Conservation (phyloP, 2,329 filamentous ascomycete genomes). For the Aureobasidium sp. region DNA sequence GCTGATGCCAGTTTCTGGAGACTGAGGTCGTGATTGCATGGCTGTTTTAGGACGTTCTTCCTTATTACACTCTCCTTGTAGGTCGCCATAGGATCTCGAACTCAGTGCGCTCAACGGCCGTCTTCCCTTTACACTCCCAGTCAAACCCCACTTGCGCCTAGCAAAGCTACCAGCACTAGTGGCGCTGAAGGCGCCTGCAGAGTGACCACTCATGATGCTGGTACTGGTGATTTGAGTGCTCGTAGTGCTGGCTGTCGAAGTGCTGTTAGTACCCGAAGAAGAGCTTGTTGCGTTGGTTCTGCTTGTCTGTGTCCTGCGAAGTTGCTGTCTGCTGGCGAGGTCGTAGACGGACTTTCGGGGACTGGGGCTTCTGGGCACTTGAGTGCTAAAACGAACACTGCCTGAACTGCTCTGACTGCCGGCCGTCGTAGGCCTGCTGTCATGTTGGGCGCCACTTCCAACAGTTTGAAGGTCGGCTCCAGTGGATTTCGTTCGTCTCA, state of each 20-base stretch:
- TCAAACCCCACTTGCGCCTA: conserved; percentile 53
- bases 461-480: conserved; percentile 11
- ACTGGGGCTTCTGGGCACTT: conserved; percentile 5
- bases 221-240: conserved; percentile 71
- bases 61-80: conserved; percentile 2
- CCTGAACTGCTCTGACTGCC: conserved; percentile 10
- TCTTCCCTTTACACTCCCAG: conserved; percentile 27
- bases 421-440: conserved; percentile 25
- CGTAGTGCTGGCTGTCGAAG: conserved; percentile 48
- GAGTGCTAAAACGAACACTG: conserved; percentile 9
- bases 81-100: conserved; percentile 14
- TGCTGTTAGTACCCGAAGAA: conserved; percentile 48
- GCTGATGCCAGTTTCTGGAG: conserved; percentile 25
- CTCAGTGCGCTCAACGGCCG: conserved; percentile 15
- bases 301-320: conserved; percentile 75
- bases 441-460: conserved; percentile 20
- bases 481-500: conserved; percentile 59
- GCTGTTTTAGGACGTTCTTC: conserved; percentile 7
- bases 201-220: conserved; percentile 89
- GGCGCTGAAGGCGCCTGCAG: conserved; percentile 82
- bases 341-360: conserved; percentile 72
- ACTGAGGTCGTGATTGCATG: conserved; percentile 10
- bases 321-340: conserved; percentile 51
- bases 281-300: conserved; percentile 79
- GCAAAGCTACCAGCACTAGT: conserved; percentile 93